Conservation (phyloP, 1,284 basidiomycete genomes). For the Inonotus hispidus region DNA sequence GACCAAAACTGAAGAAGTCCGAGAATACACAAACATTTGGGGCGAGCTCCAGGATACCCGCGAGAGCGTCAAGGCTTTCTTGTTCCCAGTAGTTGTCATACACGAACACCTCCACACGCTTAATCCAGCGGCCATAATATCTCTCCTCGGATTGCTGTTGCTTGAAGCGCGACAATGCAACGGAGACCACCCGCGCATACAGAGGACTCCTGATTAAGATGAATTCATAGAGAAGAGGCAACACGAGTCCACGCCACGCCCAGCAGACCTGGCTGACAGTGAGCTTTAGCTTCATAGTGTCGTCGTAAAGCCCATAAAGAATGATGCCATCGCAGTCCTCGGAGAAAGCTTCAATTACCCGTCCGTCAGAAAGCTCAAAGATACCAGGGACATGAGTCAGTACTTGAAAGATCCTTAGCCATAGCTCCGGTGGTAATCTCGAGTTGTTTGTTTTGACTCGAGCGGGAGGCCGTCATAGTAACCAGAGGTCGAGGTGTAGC, state of each 20-base stretch:
- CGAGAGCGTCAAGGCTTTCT: constrained; percentile 3
- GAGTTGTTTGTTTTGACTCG: neutral
- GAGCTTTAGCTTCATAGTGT: constrained; percentile 28
- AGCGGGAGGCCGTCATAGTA: neutral
- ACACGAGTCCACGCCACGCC: constrained; percentile 26
- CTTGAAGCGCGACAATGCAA: constrained; percentile 17
- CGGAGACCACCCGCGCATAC: constrained; percentile 25
- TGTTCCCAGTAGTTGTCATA: constrained; percentile 13
- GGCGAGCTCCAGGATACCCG: constrained; percentile 1
- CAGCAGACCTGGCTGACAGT: constrained; percentile 29
- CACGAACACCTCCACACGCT: constrained; percentile 11
- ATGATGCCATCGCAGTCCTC: constrained; percentile 29
- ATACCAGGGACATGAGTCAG: constrained; percentile 30
- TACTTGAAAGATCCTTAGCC: constrained; percentile 29
- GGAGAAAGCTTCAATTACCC: constrained; percentile 28
- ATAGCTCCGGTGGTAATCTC: constrained; percentile 29
- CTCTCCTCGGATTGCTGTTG: neutral
- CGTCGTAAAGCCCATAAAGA: constrained; percentile 25
- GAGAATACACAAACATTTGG: constrained; percentile 17
- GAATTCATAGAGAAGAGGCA: constrained; percentile 28
- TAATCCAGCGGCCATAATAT: constrained; percentile 13
- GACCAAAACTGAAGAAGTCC: constrained; percentile 8
- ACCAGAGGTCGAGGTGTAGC: too few relatives aligned
- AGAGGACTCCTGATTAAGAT: constrained; percentile 28
- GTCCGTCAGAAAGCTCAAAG: constrained; percentile 23